Evolutionary conservation across 1,139 yeast genomes (phyloP), one percentile per base, ranked within the genome.

Genomic region (Diutina catenulata): DNA sequence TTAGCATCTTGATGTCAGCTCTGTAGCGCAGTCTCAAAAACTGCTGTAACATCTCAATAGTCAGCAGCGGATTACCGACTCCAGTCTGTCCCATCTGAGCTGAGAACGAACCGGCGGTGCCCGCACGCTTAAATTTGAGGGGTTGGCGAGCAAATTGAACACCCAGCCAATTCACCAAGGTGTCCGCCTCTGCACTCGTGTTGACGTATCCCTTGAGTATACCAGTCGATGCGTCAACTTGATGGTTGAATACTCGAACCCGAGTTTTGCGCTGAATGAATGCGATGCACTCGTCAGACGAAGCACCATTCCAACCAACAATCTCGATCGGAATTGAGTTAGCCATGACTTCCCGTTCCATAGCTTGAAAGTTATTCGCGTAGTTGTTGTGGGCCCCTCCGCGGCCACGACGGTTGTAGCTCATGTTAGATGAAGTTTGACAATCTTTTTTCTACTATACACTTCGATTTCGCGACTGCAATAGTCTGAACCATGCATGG

Each of bases 301-400:
- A 57, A 3, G 84, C 88, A 39, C 87, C 86, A 47, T 81, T 79
- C 95, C 95, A 87, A 33, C 87, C 86, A 38, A 70, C 62, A 14
- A 86, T 69, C 46, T 80, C 87, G 16, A 82, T 68, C 1, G 69
- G 65, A n/a, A 31, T 21, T 11, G 35, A 20, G 15, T 31, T 31
- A 3, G 58, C 61, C 15, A 51, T 45, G 5, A 50, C 58, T 42
- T 47, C 58, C 37, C 61, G 61, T 41, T 62, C 62, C 32, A 57
- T 51, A 36, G 41, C 52, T 57, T 38, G 53, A 56, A 36, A 43
- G 45, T 38, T 47, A 45, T 31, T 46, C 49, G 41, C 43, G 45
- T 39, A 38, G 33, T 39, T 41, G 26, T 39, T 36, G 37, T 39
- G 33, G 42, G 49, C 54, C 18, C 65, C 67, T 19, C 71, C 71